Percentiles rank a stretch among this genome's conserved stretches.
phyloP scores from a whole-genome alignment of 805 yeast species.

The Wickerhamiella cacticola region DNA sequence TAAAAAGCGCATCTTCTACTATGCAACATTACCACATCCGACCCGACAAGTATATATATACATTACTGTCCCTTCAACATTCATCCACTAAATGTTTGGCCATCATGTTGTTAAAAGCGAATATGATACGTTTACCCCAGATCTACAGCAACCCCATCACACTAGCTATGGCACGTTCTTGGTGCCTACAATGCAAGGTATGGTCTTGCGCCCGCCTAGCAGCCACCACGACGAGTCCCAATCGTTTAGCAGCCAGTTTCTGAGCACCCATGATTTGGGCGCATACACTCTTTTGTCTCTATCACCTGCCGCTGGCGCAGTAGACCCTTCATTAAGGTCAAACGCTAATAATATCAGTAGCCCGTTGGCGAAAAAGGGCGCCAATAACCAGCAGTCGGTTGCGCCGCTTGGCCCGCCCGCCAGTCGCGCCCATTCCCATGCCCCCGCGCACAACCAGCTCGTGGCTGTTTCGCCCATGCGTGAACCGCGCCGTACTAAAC shows the following conservation, averaged over 20 bases:
- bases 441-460: too few relatives aligned
- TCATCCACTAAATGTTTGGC: not conserved
- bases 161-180: not conserved
- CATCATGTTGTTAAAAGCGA: not conserved
- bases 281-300: not conserved
- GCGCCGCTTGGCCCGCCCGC: too few relatives aligned
- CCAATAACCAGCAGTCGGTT: too few relatives aligned
- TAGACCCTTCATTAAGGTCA: not conserved
- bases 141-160: not conserved
- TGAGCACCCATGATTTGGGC: conserved; percentile 1
- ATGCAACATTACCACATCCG: not conserved
- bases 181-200: not conserved
- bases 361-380: not conserved
- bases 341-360: not conserved
- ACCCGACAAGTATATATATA: not conserved
- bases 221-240: not conserved
- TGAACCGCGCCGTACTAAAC: not conserved
- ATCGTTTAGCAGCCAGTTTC: conserved; percentile 1
- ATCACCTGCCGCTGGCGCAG: not conserved
- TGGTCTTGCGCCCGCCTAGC: conserved; percentile 4
- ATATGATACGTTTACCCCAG: not conserved
- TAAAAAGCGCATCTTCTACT: too few relatives aligned
- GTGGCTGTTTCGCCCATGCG: not conserved
- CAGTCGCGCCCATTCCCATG: not conserved
- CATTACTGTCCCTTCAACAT: too few relatives aligned